Conservation (phyloP, 495 filamentous ascomycete species). For the Hyaloscypha finlandica region DNA sequence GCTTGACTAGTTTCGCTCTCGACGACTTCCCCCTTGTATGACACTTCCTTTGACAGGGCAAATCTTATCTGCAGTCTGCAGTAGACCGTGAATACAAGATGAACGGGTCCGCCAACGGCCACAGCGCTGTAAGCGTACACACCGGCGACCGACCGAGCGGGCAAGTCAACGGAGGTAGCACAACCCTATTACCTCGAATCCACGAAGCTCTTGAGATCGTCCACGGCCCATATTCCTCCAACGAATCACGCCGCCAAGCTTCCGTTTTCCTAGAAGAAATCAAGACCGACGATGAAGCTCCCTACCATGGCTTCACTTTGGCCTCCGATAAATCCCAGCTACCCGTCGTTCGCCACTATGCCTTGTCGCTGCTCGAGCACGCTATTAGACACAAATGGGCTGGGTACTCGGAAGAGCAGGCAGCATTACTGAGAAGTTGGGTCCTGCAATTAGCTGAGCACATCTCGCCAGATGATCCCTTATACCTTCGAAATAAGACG, state of each 20-base stretch:
- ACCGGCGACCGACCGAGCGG: not conserved
- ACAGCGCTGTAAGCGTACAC: slow-evolving; percentile 11
- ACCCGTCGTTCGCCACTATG: slow-evolving; percentile 87
- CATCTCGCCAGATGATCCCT: slow-evolving; percentile 70
- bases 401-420: slow-evolving; percentile 65
- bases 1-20: slow-evolving; percentile 19
- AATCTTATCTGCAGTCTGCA: not conserved
- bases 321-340: slow-evolving; percentile 71
- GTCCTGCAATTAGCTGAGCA: slow-evolving; percentile 76
- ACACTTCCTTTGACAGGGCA: not conserved
- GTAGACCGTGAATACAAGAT: slow-evolving; percentile 16
- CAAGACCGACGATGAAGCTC: slow-evolving; percentile 75
- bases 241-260: slow-evolving; percentile 82
- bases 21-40: not conserved
- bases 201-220: slow-evolving; percentile 82
- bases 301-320: slow-evolving; percentile 81
- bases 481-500: slow-evolving; percentile 88
- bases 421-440: slow-evolving; percentile 65
- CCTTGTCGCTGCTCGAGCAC: slow-evolving; percentile 85
- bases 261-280: slow-evolving; percentile 79
- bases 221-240: slow-evolving; percentile 78
- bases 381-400: slow-evolving; percentile 81
- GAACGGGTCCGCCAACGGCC: slow-evolving; percentile 29
- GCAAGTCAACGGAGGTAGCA: slow-evolving; percentile 25
- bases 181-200: slow-evolving; percentile 50